Conservation (phyloP, 169 alveolate genomes). For the Cystoisospora suis region DNA sequence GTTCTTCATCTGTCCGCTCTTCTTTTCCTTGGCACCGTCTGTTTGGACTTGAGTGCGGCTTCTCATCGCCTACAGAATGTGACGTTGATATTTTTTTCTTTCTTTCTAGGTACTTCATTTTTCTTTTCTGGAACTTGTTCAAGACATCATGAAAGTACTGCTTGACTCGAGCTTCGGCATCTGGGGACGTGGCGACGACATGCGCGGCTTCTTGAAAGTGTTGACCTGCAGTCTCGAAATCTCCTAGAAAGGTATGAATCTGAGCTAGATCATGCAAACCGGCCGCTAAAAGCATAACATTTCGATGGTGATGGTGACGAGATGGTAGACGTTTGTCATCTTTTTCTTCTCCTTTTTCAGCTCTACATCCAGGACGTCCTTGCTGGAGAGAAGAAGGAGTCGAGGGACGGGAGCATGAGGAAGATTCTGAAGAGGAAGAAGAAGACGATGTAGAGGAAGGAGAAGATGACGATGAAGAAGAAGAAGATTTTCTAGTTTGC, state of each 20-base stretch:
- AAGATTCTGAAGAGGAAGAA: not conserved
- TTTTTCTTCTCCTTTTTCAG: not conserved
- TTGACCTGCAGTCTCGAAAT: not conserved
- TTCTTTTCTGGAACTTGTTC: too few species aligned
- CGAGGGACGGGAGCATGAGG: not conserved
- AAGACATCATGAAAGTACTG: not conserved
- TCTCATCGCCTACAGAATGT: too few species aligned
- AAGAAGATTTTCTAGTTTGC: not conserved
- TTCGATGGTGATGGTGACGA: not conserved
- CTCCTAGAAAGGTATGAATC: slow-evolving; percentile 6
- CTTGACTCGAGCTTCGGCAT: not conserved
- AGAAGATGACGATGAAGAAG: not conserved
- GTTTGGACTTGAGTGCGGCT: too few species aligned
- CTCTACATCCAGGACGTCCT: not conserved
- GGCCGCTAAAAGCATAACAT: not conserved
- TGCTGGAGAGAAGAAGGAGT: not conserved
- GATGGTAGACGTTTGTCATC: too few species aligned
- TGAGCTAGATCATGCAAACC: slow-evolving; percentile 27
- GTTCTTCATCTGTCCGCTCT: too few species aligned
- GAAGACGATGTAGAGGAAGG: not conserved
- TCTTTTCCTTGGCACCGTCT: too few species aligned
- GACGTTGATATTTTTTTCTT: too few species aligned
- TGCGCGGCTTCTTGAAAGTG: not conserved
- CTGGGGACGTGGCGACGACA: not conserved
- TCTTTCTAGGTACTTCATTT: too few species aligned